A percentile compares a stretch with the other conserved stretches of the same genome.
Conservation (phyloP, 2,329 filamentous ascomycete species). For the Akanthomyces uredinophilus region DNA sequence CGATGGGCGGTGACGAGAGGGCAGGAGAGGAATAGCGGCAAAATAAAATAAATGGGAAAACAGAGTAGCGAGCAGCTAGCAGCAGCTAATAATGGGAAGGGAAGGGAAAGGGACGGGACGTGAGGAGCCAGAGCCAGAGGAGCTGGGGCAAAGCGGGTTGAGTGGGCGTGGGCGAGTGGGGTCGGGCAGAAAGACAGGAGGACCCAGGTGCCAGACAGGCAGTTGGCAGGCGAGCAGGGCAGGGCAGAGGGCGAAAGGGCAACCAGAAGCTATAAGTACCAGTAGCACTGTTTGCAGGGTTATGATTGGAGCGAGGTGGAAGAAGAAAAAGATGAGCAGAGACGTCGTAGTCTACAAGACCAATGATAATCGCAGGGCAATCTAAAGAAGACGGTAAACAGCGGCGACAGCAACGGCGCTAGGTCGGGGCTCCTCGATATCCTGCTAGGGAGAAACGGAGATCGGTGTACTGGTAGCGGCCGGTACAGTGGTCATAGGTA, state of each 20-base stretch:
- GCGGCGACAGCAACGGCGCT: background rate
- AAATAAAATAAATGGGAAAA: constrained; percentile 1
- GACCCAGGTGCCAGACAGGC: background rate
- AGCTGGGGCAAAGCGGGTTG: constrained; percentile 14
- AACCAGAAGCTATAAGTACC: background rate
- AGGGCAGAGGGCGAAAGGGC: background rate
- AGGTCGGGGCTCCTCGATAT: background rate
- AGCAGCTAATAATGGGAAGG: background rate
- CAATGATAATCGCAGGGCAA: background rate
- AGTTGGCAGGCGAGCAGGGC: no score
- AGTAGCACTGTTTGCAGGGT: no score
- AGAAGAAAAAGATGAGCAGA: background rate
- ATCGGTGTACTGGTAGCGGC: constrained; percentile 2
- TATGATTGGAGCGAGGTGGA: background rate
- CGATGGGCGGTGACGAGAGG: constrained; percentile 14
- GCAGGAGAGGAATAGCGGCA: constrained; percentile 12
- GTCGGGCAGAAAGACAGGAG: constrained; percentile 9
- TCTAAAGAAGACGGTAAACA: background rate
- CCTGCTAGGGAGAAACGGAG: background rate
- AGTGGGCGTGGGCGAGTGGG: constrained; percentile 7
- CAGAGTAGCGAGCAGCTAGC: constrained; percentile 2
- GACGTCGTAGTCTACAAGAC: background rate
- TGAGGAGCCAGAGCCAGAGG: background rate
- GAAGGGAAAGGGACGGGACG: constrained; percentile 13
- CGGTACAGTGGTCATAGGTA: background rate